These are phyloP conservation scores for Candida wancherniae DNA, from an alignment of 805 yeast species.

Conservation along the genomic window DNA sequence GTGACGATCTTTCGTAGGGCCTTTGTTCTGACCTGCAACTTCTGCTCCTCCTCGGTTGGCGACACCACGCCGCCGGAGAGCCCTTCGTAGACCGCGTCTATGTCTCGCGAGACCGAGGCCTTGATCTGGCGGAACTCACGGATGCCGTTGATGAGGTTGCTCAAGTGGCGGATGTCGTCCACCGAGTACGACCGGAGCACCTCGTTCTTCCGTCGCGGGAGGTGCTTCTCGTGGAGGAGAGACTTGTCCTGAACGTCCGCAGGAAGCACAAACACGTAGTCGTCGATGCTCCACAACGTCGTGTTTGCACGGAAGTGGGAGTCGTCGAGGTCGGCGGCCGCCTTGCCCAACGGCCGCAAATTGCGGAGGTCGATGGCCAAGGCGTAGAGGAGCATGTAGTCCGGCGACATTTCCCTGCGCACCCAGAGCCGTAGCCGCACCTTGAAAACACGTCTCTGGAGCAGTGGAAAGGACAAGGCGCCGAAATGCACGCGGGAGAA, in stretches of 20 bases:
- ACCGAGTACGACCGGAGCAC: slow-evolving; percentile 9
- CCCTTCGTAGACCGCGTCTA: slow-evolving; percentile 10
- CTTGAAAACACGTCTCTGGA: slow-evolving; percentile 2
- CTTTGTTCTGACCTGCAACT: background rate
- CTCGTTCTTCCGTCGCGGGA: background rate
- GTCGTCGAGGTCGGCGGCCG: background rate
- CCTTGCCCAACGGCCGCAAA: slow-evolving; percentile 2
- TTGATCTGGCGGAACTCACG: slow-evolving; percentile 28
- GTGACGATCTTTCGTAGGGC: slow-evolving; percentile 12
- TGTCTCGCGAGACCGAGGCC: slow-evolving; percentile 17
- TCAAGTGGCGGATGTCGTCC: slow-evolving; percentile 13
- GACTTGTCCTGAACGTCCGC: slow-evolving; percentile 2
- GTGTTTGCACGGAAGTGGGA: slow-evolving; percentile 7
- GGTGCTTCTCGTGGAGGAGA: too few relatives aligned
- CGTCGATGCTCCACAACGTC: slow-evolving; percentile 11
- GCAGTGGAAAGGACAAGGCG: slow-evolving; percentile 22
- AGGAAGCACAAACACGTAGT: slow-evolving; percentile 5
- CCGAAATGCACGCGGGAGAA: slow-evolving; percentile 26
- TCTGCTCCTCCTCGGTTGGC: background rate
- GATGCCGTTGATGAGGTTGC: slow-evolving; percentile 11
- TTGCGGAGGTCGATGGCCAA: slow-evolving; percentile 8
- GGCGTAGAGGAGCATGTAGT: slow-evolving; percentile 2
- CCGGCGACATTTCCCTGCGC: background rate
- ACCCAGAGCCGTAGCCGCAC: slow-evolving; percentile 9
- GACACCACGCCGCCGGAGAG: background rate